These are phyloP conservation scores for Lecanicillium sp. DNA, from an alignment of 2,329 filamentous ascomycete species.

Conservation along the genomic window DNA sequence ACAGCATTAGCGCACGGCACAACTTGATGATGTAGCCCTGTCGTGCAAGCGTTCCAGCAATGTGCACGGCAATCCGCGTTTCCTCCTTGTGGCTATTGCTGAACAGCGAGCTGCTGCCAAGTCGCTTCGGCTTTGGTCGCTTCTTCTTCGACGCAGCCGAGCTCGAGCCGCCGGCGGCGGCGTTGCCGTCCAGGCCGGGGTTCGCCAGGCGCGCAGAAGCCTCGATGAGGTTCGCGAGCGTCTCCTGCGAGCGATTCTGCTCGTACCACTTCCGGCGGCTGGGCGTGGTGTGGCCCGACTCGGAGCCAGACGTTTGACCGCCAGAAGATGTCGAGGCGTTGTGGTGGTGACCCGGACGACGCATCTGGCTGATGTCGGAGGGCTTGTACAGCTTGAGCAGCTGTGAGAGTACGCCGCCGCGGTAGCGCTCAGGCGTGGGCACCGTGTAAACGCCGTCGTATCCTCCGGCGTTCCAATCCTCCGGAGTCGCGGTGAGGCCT, in stretches of 20 bases:
- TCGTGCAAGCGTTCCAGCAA: slow-evolving; percentile 63
- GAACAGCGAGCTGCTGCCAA: slow-evolving; percentile 31
- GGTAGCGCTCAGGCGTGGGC: slow-evolving; percentile 35
- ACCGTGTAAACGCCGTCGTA: slow-evolving; percentile 37
- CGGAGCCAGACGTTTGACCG: slow-evolving; percentile 14
- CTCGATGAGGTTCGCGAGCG: slow-evolving; percentile 40
- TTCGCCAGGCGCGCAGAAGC: slow-evolving; percentile 40
- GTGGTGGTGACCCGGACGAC: slow-evolving; percentile 13
- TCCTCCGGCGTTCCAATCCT: slow-evolving; percentile 32
- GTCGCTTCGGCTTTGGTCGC: slow-evolving; percentile 24
- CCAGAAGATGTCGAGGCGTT: slow-evolving; percentile 15
- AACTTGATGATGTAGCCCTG: slow-evolving; percentile 80
- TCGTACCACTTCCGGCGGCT: slow-evolving; percentile 43
- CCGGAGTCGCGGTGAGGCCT: slow-evolving; percentile 18
- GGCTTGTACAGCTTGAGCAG: slow-evolving; percentile 42
- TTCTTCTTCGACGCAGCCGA: slow-evolving; percentile 22
- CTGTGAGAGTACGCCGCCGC: slow-evolving; percentile 40
- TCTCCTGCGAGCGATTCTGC: slow-evolving; percentile 41
- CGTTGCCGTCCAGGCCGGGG: slow-evolving; percentile 22
- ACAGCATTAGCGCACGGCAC: slow-evolving; percentile 79
- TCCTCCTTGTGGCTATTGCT: slow-evolving; percentile 38
- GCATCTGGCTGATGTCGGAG: slow-evolving; percentile 21
- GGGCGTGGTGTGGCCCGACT: slow-evolving; percentile 36
- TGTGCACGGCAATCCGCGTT: slow-evolving; percentile 42
- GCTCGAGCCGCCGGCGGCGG: slow-evolving; percentile 11